phyloP scores from a whole-genome alignment of 768 basidiomycete genomes.

The Gautieria morchelliformis region DNA sequence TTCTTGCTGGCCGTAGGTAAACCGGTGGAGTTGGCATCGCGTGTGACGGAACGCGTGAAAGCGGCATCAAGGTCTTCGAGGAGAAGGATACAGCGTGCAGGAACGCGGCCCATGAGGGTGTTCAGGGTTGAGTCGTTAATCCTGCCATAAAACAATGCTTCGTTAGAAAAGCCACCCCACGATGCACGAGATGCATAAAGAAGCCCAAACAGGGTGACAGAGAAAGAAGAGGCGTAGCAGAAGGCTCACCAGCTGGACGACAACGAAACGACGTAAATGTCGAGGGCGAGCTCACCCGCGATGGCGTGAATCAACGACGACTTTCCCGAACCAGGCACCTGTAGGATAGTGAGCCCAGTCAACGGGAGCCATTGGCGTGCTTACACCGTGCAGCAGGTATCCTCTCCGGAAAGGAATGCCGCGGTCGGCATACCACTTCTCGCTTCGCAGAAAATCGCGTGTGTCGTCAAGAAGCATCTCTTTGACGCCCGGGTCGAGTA shows the following conservation, averaged over 20 bases:
- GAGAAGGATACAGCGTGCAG: constrained; percentile 75
- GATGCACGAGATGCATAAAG: not conserved
- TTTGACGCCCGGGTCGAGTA: constrained; percentile 80
- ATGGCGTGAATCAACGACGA: constrained; percentile 76
- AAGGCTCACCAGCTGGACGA: constrained; percentile 56
- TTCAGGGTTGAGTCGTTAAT: constrained; percentile 81
- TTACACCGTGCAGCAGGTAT: constrained; percentile 66
- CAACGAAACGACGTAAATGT: constrained; percentile 86
- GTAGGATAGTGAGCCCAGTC: not conserved
- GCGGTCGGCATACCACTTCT: constrained; percentile 93
- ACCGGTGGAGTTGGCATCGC: constrained; percentile 46
- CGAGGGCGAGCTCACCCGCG: constrained; percentile 80
- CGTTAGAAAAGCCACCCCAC: not conserved
- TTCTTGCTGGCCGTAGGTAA: constrained; percentile 28
- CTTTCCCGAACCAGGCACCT: constrained; percentile 73
- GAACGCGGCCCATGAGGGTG: constrained; percentile 80
- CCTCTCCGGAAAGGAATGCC: constrained; percentile 89
- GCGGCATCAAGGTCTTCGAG: constrained; percentile 89
- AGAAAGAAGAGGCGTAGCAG: constrained; percentile 1
- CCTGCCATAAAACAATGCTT: not conserved
- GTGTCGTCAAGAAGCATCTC: constrained; percentile 81
- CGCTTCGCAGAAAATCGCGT: constrained; percentile 73
- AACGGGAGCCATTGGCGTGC: not conserved
- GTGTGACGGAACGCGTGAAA: constrained; percentile 65
- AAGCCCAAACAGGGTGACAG: constrained; percentile 1